A percentile compares a stretch with the other conserved stretches of the same genome.
Evolutionary conservation across 2,329 filamentous ascomycete genomes (phyloP).

Genomic region (Trichoderma atroviride): DNA sequence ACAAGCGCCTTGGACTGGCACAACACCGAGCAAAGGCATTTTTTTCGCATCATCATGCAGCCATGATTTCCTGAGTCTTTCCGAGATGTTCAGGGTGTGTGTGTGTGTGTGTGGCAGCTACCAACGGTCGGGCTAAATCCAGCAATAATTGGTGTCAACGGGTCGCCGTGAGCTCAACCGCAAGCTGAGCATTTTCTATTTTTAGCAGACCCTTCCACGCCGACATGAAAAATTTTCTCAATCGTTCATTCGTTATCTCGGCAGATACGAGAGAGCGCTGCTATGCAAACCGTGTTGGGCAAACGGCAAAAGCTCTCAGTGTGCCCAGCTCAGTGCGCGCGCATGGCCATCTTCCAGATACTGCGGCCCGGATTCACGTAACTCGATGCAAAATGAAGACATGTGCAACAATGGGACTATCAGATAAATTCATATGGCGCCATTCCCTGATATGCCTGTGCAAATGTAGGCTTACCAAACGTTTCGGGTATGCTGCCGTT

Average conservation of each 20-base stretch:
- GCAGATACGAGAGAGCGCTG: neutral
- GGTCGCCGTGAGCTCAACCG: neutral
- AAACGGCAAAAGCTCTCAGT: neutral
- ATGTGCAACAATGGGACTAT: neutral
- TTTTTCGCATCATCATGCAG: too few relatives aligned
- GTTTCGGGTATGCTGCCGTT: too few relatives aligned
- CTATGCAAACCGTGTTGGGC: neutral
- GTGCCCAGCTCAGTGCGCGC: neutral
- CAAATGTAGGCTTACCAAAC: too few relatives aligned
- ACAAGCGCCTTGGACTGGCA: neutral
- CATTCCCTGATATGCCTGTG: too few relatives aligned
- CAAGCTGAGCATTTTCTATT: neutral
- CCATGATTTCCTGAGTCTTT: neutral
- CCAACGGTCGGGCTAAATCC: neutral
- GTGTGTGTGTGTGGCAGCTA: neutral
- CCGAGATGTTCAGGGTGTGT: neutral
- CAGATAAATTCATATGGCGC: too few relatives aligned
- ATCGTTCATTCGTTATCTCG: neutral
- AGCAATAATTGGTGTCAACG: too few relatives aligned
- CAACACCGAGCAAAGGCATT: neutral
- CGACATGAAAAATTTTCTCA: neutral
- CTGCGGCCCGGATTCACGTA: neutral
- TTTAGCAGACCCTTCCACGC: neutral
- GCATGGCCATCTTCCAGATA: neutral
- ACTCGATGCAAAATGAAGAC: neutral